Evolutionary conservation across 805 yeast genomes (phyloP).

Genomic region (Komagataella pseudopastoris): DNA sequence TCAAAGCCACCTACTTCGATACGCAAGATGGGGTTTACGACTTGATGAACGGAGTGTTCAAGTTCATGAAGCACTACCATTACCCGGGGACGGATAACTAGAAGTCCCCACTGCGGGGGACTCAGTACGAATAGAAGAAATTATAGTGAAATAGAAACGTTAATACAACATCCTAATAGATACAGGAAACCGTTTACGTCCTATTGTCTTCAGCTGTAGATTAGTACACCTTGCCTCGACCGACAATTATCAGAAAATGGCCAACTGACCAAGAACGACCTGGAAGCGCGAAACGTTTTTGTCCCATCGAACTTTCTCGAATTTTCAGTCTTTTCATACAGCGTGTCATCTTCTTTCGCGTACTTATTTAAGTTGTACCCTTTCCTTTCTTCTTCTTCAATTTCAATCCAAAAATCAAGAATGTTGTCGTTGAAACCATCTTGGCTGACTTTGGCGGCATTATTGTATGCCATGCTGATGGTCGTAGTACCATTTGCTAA

Average conservation of each 20-base stretch:
- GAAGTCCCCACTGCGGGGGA: background rate
- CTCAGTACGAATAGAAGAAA: background rate
- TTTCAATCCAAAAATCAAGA: background rate
- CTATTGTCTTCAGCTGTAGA: background rate
- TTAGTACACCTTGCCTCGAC: background rate
- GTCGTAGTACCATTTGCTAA: slow-evolving; percentile 2
- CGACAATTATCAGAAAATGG: background rate
- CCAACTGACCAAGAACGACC: background rate
- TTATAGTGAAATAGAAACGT: background rate
- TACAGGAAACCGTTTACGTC: background rate
- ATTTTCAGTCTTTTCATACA: background rate
- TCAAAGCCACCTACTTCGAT: slow-evolving; percentile 50
- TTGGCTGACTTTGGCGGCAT: slow-evolving; percentile 1
- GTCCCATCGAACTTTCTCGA: background rate
- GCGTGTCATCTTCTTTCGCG: background rate
- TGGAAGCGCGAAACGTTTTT: background rate
- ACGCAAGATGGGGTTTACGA: slow-evolving; percentile 40
- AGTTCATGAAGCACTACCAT: slow-evolving; percentile 29
- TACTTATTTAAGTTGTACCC: background rate
- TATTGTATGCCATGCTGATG: slow-evolving; percentile 2
- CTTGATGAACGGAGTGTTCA: slow-evolving; percentile 38
- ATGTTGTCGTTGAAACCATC: background rate
- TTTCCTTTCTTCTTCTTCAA: background rate
- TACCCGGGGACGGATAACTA: background rate
- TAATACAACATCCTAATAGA: background rate